These are phyloP conservation scores for Dactylellina leptospora DNA, from an alignment of 2,329 filamentous ascomycete species.

Conservation along the genomic window DNA sequence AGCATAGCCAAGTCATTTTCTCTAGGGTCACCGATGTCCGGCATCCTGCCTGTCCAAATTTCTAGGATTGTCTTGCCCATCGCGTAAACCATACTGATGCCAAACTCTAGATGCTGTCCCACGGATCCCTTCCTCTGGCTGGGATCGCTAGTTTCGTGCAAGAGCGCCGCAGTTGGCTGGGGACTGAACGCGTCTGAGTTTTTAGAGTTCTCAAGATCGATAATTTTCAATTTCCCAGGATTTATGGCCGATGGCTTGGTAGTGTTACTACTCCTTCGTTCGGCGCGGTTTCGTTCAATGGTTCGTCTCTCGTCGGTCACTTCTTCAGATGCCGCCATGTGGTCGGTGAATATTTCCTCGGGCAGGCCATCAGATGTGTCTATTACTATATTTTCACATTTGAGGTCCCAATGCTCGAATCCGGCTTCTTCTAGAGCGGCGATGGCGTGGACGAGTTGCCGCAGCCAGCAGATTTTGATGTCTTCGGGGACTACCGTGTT, in stretches of 20 bases:
- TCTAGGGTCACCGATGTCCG: constrained; percentile 19
- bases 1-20: constrained; percentile 21
- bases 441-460: constrained; percentile 41
- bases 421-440: constrained; percentile 40
- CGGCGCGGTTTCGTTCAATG: constrained; percentile 22
- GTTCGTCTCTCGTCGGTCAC: constrained; percentile 8
- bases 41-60: constrained; percentile 36
- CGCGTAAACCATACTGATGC: constrained; percentile 51
- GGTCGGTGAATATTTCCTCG: constrained; percentile 34
- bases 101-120: constrained; percentile 31
- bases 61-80: constrained; percentile 51
- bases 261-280: constrained; percentile 38
- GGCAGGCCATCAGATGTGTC: constrained; percentile 45
- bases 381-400: constrained; percentile 50
- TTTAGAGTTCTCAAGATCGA: constrained; percentile 49
- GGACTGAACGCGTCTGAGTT: constrained; percentile 31
- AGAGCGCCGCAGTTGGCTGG: constrained; percentile 20
- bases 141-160: constrained; percentile 4
- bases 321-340: constrained; percentile 31
- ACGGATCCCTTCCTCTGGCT: constrained; percentile 27
- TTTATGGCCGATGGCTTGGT: constrained; percentile 43
- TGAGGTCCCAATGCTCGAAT: constrained; percentile 52
- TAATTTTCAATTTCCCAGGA: constrained; percentile 43
- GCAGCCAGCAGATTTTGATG: constrained; percentile 45
- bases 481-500: constrained; percentile 29